Conservation (phyloP, 192 early-diverging fungal genomes). For the Coemansia sp. region DNA sequence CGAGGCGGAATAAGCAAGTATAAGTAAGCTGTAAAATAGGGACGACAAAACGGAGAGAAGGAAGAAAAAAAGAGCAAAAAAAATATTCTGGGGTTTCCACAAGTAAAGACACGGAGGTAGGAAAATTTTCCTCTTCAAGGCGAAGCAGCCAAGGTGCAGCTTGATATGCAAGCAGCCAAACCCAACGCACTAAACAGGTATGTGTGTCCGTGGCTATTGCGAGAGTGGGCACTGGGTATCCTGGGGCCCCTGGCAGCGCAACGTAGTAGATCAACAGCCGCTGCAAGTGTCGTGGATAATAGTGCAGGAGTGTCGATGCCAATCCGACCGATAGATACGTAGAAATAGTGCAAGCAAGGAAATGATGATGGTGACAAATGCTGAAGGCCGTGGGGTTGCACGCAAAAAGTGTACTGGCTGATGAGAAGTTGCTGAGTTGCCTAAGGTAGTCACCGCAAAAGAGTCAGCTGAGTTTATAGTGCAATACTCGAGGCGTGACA, state of each 20-base stretch:
- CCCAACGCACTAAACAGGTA: background rate
- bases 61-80: background rate
- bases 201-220: background rate
- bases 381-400: background rate
- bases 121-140: background rate
- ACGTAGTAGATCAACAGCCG: background rate
- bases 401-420: background rate
- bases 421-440: background rate
- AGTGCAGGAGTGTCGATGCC: conserved; percentile 3
- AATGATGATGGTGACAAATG: background rate
- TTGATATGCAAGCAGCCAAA: conserved; percentile 5
- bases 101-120: background rate
- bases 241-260: background rate
- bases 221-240: background rate
- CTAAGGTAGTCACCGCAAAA: conserved; percentile 6
- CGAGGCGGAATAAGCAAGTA: background rate
- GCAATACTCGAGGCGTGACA: conserved; percentile 10
- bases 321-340: background rate
- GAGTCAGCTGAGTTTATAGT: conserved; percentile 15
- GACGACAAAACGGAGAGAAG: background rate
- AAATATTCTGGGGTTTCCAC: background rate
- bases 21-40: background rate
- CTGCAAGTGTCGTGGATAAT: background rate
- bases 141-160: background rate
- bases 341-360: background rate